Percentiles rank a stretch among this genome's conserved stretches.
Conservation (phyloP, 768 basidiomycete genomes). For the Lactarius hengduanensis region DNA sequence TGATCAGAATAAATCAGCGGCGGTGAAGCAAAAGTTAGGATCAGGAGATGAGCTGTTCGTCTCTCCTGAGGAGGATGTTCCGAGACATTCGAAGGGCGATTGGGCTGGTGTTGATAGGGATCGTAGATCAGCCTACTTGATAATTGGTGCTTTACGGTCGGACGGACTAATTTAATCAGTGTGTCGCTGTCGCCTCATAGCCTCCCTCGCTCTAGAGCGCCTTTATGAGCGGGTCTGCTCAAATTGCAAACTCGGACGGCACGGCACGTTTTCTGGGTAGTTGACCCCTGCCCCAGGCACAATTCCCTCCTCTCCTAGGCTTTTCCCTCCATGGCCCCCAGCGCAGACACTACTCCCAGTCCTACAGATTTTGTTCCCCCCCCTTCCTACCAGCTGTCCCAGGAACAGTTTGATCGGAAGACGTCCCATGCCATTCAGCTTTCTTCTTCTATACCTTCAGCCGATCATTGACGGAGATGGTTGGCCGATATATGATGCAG, state of each 20-base stretch:
- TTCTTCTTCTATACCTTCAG: background rate
- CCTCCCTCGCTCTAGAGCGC: background rate
- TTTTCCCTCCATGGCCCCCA: slow-evolving; percentile 8
- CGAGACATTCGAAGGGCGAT: slow-evolving; percentile 53
- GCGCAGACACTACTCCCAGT: background rate
- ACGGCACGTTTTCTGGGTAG: background rate
- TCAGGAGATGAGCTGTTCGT: slow-evolving; percentile 57
- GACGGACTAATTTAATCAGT: slow-evolving; percentile 58
- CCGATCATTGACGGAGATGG: slow-evolving; percentile 19
- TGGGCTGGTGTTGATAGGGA: slow-evolving; percentile 81
- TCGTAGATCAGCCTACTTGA: slow-evolving; percentile 73
- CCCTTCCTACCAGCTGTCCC: slow-evolving; percentile 27
- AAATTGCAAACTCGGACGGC: background rate
- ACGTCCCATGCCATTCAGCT: slow-evolving; percentile 8
- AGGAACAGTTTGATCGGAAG: slow-evolving; percentile 24
- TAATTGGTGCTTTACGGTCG: slow-evolving; percentile 70
- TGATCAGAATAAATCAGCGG: slow-evolving; percentile 32
- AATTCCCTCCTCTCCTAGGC: slow-evolving; percentile 2
- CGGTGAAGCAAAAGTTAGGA: slow-evolving; percentile 26
- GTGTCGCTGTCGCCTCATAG: background rate
- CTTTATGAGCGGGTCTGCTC: background rate
- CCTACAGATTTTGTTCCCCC: slow-evolving; percentile 15
- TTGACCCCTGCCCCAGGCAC: too few species aligned
- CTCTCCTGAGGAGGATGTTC: slow-evolving; percentile 55
- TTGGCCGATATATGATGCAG: slow-evolving; percentile 21